Base-by-base conservation (phyloP, 2,329 filamentous ascomycete species). In the Monilinia vaccinii-corymbosi region DNA sequence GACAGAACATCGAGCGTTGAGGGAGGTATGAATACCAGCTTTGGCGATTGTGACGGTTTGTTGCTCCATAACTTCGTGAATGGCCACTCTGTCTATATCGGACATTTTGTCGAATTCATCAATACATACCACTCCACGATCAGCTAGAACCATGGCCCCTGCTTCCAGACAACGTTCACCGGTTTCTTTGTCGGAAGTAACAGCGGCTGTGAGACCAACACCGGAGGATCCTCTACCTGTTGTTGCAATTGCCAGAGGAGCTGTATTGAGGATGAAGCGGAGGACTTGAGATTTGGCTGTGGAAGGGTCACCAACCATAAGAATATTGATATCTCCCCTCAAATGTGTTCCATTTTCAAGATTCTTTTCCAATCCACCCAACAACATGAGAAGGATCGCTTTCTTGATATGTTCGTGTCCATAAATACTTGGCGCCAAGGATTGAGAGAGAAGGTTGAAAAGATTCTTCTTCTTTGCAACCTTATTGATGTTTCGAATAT, bases 21-120 rank as follows among this genome's bases (percentile, higher is more conserved):
- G 79, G 3, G 92, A 96, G 0, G 94, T 99, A 75, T 99, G 94
- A 61, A 99, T 99, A 65, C 94, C 94, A 1, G 94, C 94, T 77
- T 99, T 99, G 56, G 94, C 94, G 70, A 99, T 99, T 16, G 94
- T 99, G 62, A 99, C 94, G 0, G 94, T 99, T 76, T 99, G 94
- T 77, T 99, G 94, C 76, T 99, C 94, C 94, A 99, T 99, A 66
- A 99, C 94, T 89, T 99, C 94, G 82, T 99, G 94, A 68, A 99
- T 99, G 50, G 94, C 94, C 4, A 99, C 94, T 72, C 94, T 86
- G 75, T 99, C 94, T 61, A 97, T 87, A 72, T 99, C 94, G 60
- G 91, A 97, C 94, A 99, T 99, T 75, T 99, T 99, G 78, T 99
- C 94, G 68, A 99, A 99, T 71, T 99, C 94, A 72, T 99, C 94